Percentiles rank a stretch among this genome's conserved stretches.
Evolutionary conservation across 306 rosid species (phyloP).

Genomic region (Cucurbita argyrosperma): DNA sequence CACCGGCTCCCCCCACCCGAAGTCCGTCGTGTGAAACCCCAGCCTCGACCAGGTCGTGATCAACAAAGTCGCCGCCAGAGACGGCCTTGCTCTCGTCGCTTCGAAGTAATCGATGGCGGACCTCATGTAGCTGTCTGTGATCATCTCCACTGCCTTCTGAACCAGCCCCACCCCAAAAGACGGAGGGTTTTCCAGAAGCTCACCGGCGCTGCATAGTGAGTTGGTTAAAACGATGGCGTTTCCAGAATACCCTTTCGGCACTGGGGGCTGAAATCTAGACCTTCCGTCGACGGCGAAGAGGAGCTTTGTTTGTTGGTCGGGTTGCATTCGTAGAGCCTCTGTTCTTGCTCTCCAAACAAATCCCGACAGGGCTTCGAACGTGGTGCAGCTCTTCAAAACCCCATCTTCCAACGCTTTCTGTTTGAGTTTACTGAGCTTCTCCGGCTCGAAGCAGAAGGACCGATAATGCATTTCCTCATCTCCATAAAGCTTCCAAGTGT

Average conservation of each 20-base stretch:
- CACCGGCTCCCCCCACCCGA: constrained; percentile 75
- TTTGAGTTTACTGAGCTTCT: constrained; percentile 44
- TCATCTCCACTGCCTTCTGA: constrained; percentile 39
- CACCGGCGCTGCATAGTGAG: constrained; percentile 37
- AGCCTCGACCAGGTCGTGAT: constrained; percentile 69
- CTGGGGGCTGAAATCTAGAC: constrained; percentile 45
- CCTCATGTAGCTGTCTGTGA: constrained; percentile 51
- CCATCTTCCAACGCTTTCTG: constrained; percentile 45
- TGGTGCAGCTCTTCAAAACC: constrained; percentile 32
- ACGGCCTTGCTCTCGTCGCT: constrained; percentile 57
- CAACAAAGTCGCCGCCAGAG: constrained; percentile 49
- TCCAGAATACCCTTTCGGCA: constrained; percentile 59
- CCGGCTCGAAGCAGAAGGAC: constrained; percentile 40
- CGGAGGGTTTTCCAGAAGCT: constrained; percentile 33
- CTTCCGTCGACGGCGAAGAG: constrained; percentile 75
- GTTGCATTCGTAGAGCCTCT: constrained; percentile 36
- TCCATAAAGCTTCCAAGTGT: constrained; percentile 26
- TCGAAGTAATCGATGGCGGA: constrained; percentile 76
- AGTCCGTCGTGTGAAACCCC: constrained; percentile 49
- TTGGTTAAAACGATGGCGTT: constrained; percentile 63
- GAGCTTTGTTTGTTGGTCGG: constrained; percentile 57
- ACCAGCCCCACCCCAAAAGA: constrained; percentile 40
- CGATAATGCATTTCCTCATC: constrained; percentile 33
- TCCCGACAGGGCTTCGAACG: constrained; percentile 57
- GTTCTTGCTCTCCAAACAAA: constrained; percentile 84